These are phyloP conservation scores for Mrakia blollopis DNA, from an alignment of 768 basidiomycete species.

Conservation along the genomic window DNA sequence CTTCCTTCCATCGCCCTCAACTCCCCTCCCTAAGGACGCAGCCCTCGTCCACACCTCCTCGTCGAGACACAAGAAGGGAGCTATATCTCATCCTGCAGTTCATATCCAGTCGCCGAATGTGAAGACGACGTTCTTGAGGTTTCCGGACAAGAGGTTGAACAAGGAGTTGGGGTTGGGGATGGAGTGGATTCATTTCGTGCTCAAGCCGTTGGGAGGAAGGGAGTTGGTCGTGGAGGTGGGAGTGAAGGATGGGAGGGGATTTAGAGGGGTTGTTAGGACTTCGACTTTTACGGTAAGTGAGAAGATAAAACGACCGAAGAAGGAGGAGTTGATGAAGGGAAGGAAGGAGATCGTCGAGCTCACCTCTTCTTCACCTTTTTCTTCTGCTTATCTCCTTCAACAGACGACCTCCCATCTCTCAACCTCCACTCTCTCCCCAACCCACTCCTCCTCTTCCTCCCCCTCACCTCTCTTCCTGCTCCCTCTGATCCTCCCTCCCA, in stretches of 20 bases:
- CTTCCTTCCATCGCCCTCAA: not conserved
- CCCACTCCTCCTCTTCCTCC: not conserved
- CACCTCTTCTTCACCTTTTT: not conserved
- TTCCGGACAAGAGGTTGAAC: slow-evolving; percentile 48
- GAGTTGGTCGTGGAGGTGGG: slow-evolving; percentile 75
- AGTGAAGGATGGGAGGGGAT: slow-evolving; percentile 59
- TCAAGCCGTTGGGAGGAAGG: slow-evolving; percentile 56
- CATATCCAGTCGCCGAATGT: slow-evolving; percentile 75
- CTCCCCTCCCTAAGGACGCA: not conserved
- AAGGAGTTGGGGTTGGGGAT: slow-evolving; percentile 57
- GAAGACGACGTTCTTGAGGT: slow-evolving; percentile 62
- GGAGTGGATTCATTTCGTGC: slow-evolving; percentile 70
- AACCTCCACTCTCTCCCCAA: not conserved
- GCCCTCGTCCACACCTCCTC: not conserved
- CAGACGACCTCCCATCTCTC: slow-evolving; percentile 15
- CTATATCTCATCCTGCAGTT: slow-evolving; percentile 57
- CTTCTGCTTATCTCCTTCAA: not conserved
- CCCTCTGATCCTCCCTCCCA: slow-evolving; percentile 60
- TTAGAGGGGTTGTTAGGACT: slow-evolving; percentile 59
- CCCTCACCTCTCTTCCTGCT: slow-evolving; percentile 60
- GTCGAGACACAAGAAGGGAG: not conserved
- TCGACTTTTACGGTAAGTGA: slow-evolving; percentile 72
- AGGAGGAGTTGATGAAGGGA: not conserved
- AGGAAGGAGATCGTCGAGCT: not conserved
- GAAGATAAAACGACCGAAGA: no score